phyloP scores from a whole-genome alignment of 306 rosid species.

The Sicyos baderoa region DNA sequence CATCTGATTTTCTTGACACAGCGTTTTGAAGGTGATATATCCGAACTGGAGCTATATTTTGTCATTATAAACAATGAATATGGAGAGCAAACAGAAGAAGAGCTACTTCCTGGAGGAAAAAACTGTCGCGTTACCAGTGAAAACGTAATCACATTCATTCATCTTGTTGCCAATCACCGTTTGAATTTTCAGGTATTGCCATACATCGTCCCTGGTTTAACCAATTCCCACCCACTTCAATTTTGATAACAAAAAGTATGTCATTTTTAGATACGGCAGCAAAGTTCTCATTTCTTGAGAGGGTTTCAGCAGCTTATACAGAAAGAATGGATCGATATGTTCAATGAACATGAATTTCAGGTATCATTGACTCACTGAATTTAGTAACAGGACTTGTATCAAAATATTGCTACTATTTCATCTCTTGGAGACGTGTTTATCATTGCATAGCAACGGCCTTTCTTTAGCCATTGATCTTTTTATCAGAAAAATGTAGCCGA shows the following conservation, averaged over 20 bases:
- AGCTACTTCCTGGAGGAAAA: slow-evolving; percentile 79
- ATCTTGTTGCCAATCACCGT: slow-evolving; percentile 95
- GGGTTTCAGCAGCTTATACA: slow-evolving; percentile 95
- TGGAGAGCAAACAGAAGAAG: slow-evolving; percentile 96
- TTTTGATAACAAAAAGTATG: neutral
- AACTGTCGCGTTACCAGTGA: slow-evolving; percentile 68
- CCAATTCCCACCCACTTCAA: neutral
- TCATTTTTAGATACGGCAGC: slow-evolving; percentile 74
- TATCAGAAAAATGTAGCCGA: no score
- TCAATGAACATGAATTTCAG: slow-evolving; percentile 98
- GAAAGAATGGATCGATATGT: slow-evolving; percentile 97
- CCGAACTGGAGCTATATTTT: slow-evolving; percentile 79
- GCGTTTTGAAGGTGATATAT: slow-evolving; percentile 71
- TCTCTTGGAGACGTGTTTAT: neutral
- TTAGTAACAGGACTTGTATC: neutral
- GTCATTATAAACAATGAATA: slow-evolving; percentile 88
- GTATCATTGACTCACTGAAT: slow-evolving; percentile 26
- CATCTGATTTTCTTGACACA: slow-evolving; percentile 22
- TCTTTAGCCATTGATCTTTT: neutral
- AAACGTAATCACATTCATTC: slow-evolving; percentile 83
- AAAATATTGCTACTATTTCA: neutral
- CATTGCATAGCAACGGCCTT: neutral
- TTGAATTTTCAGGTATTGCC: slow-evolving; percentile 78
- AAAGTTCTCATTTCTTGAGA: slow-evolving; percentile 93
- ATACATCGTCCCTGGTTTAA: slow-evolving; percentile 18